Evolutionary conservation across 345 rosid genomes (phyloP).

Genomic region (Eucalyptus marginata): DNA sequence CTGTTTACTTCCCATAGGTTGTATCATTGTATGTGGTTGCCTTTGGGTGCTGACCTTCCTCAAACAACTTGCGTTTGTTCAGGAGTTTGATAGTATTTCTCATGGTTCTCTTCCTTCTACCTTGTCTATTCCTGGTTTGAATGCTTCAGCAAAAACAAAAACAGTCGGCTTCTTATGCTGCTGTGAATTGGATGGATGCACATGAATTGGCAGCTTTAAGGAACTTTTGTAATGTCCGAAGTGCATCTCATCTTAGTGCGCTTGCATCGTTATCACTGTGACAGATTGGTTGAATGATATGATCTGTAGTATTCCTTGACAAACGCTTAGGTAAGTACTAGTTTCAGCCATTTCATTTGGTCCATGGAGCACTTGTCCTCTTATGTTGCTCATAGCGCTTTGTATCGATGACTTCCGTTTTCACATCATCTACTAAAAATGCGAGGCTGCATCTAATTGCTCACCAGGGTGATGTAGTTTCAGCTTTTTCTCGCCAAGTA

Average conservation of each 20-base stretch:
- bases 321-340: not conserved
- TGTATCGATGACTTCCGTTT: too few relatives aligned
- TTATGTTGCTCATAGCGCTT: not conserved
- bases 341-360: not conserved
- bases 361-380: not conserved
- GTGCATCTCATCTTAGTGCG: not conserved
- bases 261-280: not conserved
- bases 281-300: not conserved
- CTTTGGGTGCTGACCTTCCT: not conserved
- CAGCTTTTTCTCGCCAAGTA: not conserved
- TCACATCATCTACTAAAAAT: not conserved
- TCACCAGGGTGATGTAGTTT: not conserved
- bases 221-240: not conserved
- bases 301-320: not conserved
- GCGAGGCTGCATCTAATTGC: not conserved
- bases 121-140: not conserved
- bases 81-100: not conserved
- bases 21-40: not conserved
- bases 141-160: not conserved
- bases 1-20: slow-evolving; percentile 57
- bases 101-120: not conserved
- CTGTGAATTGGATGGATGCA: not conserved
- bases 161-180: not conserved
- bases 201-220: not conserved
- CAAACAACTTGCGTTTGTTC: not conserved